Evolutionary conservation across 257 asterid genomes (phyloP).

Genomic region (Solanum tacnaense): DNA sequence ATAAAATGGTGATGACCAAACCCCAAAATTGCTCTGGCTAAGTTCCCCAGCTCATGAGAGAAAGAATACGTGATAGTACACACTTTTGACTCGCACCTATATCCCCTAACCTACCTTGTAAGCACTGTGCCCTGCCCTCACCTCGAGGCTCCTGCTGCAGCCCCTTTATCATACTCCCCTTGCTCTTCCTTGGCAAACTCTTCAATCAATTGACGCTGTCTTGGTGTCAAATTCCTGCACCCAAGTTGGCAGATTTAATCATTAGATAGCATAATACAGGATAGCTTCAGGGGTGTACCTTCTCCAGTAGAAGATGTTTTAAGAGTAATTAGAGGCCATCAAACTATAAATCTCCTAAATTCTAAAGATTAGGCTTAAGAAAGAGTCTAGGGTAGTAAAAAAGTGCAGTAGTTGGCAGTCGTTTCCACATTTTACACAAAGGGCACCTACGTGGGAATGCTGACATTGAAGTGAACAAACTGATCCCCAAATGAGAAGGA

Average conservation of each 20-base stretch:
- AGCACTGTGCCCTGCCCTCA: conserved; percentile 6
- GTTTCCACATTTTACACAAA: neutral
- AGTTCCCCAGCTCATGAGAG: neutral
- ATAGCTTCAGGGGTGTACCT: neutral
- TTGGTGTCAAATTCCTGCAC: conserved; percentile 55
- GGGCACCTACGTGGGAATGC: conserved; percentile 74
- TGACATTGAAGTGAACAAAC: conserved; percentile 82
- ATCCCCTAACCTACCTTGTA: neutral
- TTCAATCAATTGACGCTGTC: conserved; percentile 61
- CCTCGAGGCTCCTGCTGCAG: conserved; percentile 69
- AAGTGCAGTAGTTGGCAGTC: neutral
- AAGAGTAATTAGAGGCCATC: neutral
- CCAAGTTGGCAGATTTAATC: neutral
- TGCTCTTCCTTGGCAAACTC: conserved; percentile 71
- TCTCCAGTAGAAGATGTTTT: neutral
- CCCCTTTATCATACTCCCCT: conserved; percentile 33
- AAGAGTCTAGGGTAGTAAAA: neutral
- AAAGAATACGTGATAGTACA: neutral
- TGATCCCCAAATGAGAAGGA: conserved; percentile 74
- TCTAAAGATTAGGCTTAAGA: neutral
- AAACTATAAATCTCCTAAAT: neutral
- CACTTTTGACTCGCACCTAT: neutral
- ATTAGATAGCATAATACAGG: neutral
- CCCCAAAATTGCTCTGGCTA: conserved; percentile 8
- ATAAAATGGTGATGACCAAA: neutral